Conservation (phyloP, 164 flowering plant genomes). For the Chimonanthus praecox region DNA sequence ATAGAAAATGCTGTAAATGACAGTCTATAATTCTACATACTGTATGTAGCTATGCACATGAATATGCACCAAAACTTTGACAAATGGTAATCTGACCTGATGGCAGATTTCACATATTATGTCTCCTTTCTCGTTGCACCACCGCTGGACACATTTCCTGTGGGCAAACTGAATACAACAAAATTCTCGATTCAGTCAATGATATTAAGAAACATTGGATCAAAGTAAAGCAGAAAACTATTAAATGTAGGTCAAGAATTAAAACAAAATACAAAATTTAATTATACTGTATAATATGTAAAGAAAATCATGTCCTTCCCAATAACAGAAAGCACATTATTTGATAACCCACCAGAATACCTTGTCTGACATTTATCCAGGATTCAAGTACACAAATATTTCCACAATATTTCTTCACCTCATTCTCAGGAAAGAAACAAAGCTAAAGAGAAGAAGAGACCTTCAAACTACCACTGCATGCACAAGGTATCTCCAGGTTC, state of each 20-base stretch:
- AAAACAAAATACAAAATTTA: too few species aligned
- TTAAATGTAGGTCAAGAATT: background rate
- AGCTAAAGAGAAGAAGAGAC: conserved; percentile 18
- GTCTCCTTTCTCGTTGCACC: conserved; percentile 74
- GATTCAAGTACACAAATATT: too few species aligned
- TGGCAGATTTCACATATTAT: conserved; percentile 61
- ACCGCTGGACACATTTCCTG: conserved; percentile 60
- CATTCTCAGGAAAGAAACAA: background rate
- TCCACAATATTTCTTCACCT: too few species aligned
- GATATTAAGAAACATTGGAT: background rate
- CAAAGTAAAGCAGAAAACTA: background rate
- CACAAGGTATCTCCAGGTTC: conserved; percentile 60
- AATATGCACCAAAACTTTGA: too few species aligned
- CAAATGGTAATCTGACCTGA: conserved; percentile 26
- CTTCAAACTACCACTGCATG: conserved; percentile 73
- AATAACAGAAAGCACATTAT: too few species aligned
- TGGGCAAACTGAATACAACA: conserved; percentile 55
- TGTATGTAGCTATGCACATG: too few species aligned
- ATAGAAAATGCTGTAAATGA: too few species aligned
- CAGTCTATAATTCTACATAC: too few species aligned
- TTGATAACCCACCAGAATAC: too few species aligned
- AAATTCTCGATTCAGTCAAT: background rate
- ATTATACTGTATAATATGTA: too few species aligned
- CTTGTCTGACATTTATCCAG: too few species aligned
- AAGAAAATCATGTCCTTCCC: too few species aligned